Evolutionary conservation across 1,284 basidiomycete genomes (phyloP).

Genomic region (Sphagnurus paluster): DNA sequence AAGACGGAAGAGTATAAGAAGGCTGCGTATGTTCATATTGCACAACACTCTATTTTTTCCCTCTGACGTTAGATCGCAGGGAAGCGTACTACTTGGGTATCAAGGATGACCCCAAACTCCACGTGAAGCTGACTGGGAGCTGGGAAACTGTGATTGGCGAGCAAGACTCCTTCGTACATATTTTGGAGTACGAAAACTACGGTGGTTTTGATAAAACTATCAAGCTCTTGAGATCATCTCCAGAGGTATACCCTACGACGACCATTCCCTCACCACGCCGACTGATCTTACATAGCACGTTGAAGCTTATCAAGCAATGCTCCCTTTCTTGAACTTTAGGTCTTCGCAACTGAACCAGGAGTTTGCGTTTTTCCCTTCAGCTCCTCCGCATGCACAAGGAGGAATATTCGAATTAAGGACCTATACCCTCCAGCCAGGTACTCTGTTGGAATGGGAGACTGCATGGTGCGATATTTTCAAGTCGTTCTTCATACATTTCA

Average conservation of each 20-base stretch:
- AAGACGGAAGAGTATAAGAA: slow-evolving; percentile 80
- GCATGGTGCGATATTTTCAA: slow-evolving; percentile 64
- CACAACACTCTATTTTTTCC: not conserved
- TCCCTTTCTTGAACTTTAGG: slow-evolving; percentile 72
- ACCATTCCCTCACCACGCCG: slow-evolving; percentile 6
- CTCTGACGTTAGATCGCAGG: slow-evolving; percentile 44
- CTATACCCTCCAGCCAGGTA: slow-evolving; percentile 84
- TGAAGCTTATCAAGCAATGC: slow-evolving; percentile 63
- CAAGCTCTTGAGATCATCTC: slow-evolving; percentile 54
- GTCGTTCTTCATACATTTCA: slow-evolving; percentile 11
- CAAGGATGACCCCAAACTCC: slow-evolving; percentile 67
- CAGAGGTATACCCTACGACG: slow-evolving; percentile 42
- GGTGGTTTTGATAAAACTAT: slow-evolving; percentile 78
- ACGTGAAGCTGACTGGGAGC: slow-evolving; percentile 86
- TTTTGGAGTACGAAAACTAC: slow-evolving; percentile 90
- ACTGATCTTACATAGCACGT: slow-evolving; percentile 46
- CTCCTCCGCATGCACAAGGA: slow-evolving; percentile 81
- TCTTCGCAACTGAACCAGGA: slow-evolving; percentile 85
- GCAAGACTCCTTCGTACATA: slow-evolving; percentile 75
- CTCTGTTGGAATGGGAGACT: slow-evolving; percentile 89
- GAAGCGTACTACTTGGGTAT: slow-evolving; percentile 82
- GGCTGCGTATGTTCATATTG: slow-evolving; percentile 65
- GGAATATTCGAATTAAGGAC: slow-evolving; percentile 90
- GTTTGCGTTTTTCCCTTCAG: slow-evolving; percentile 91
- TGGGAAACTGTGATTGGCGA: slow-evolving; percentile 90